Evolutionary conservation across 768 basidiomycete species (phyloP).

Genomic region (Boletus eberwhitei): DNA sequence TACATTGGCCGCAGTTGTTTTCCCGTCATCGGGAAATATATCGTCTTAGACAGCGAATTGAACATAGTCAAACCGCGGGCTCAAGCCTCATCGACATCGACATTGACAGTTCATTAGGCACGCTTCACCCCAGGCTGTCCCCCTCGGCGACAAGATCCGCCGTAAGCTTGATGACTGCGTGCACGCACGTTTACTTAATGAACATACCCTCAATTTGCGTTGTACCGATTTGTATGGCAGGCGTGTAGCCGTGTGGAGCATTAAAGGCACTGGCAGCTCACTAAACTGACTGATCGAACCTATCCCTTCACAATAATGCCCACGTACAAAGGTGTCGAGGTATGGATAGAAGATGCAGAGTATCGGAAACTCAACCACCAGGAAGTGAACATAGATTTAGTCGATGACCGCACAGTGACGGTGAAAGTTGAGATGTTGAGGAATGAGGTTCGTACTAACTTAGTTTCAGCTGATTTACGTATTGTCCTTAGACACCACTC

Average conservation of each 20-base stretch:
- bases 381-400: slow-evolving; percentile 4
- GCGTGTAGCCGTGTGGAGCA: neutral
- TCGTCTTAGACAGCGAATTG: too few species aligned
- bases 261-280: neutral
- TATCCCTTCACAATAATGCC: slow-evolving; percentile 10
- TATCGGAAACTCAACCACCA: slow-evolving; percentile 2
- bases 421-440: slow-evolving; percentile 8
- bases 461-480: neutral
- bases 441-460: slow-evolving; percentile 5
- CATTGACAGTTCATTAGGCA: neutral
- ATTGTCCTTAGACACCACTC: neutral
- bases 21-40: too few species aligned
- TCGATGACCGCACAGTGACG: slow-evolving; percentile 11
- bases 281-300: neutral
- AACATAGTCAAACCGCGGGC: too few species aligned
- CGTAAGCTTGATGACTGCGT: neutral
- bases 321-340: slow-evolving; percentile 12
- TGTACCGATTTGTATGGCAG: slow-evolving; percentile 11
- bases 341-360: slow-evolving; percentile 18
- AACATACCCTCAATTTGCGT: neutral
- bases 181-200: neutral
- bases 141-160: too few species aligned
- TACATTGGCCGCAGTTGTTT: too few species aligned
- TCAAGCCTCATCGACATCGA: neutral
- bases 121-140: too few species aligned